Conservation (phyloP, 805 yeast genomes). For the Ogataea ganodermae region DNA sequence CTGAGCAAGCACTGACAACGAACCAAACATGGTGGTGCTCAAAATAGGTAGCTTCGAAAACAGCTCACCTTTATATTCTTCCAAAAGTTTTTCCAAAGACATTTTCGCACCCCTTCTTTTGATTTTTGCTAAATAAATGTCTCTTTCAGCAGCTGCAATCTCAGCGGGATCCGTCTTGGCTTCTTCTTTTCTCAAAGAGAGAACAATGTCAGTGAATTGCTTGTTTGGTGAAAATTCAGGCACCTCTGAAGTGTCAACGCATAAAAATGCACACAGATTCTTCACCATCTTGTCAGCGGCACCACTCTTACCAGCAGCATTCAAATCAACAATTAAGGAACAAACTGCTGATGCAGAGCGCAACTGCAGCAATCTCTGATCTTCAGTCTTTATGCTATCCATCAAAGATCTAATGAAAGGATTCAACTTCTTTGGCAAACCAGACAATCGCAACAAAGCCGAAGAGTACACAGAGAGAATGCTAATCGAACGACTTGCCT, state of each 20-base stretch:
- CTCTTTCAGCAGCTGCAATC: constrained; percentile 57
- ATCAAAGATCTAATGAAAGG: constrained; percentile 86
- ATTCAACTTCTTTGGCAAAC: constrained; percentile 84
- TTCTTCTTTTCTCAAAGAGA: constrained; percentile 81
- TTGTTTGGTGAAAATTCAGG: constrained; percentile 83
- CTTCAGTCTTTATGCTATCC: constrained; percentile 88
- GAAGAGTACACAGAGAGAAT: constrained; percentile 78
- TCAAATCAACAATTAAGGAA: constrained; percentile 59
- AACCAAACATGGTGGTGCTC: constrained; percentile 61
- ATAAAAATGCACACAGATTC: constrained; percentile 86
- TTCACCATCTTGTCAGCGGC: constrained; percentile 88
- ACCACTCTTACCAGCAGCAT: constrained; percentile 56
- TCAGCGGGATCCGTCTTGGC: constrained; percentile 62
- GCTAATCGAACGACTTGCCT: constrained; percentile 52
- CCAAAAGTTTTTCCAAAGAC: constrained; percentile 62
- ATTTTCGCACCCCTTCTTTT: constrained; percentile 83
- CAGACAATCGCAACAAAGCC: constrained; percentile 61
- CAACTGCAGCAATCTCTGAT: constrained; percentile 61
- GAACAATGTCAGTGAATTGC: constrained; percentile 51
- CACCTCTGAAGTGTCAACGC: constrained; percentile 94
- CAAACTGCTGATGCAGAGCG: constrained; percentile 74
- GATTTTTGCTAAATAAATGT: constrained; percentile 70
- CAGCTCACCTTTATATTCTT: constrained; percentile 51
- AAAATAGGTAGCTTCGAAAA: constrained; percentile 70
- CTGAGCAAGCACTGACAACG: constrained; percentile 43